Base-by-base conservation (phyloP, 2,329 filamentous ascomycete species). In the Lachnellula subtilissima region DNA sequence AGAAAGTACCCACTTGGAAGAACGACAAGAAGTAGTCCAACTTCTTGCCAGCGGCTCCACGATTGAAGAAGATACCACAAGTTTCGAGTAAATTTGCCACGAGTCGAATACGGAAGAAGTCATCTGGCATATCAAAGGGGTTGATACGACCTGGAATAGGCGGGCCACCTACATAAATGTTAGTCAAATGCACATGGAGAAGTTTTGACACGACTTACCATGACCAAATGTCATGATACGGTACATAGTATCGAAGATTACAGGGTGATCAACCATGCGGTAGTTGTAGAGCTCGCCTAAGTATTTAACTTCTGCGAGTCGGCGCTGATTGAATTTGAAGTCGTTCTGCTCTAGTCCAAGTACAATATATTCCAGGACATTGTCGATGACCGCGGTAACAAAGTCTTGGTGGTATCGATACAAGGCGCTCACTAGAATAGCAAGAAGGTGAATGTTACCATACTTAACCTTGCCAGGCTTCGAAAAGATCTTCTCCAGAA, bases 401-500 rank as follows among this genome's bases (percentile, higher is more conserved):
- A 99, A 99, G 11, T 87, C 85, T 55, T 92, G 89, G 64, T 99
- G 94, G 65, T 97, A 95, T 14, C 92, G 86, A 69, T 95, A 92
- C 43, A 99, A 79, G 1, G 91, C 90, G 58, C 91, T 89, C 40
- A 96, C 82, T 25, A 97, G 83, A 56, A 96, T 93, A 2, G 92
- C 91, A 50, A 99, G 82, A 50, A 97, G 83, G 71, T 97, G 91
- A 62, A 99, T 91, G 68, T 96, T 97, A 67, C 92, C 92, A 73
- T 95, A 99, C 72, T 96, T 97, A 73, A 99, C 91, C 75, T 97
- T 97, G 48, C 89, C 90, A 12, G 95, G 94, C 70, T 96, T 97
- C 52, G 91, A 91, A 70, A 97, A 99, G 45, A 97, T 86, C 71
- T 95, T 96, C 69, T 91, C 87, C 43, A 73, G 61, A 19, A 66